phyloP scores from a whole-genome alignment of 1,284 basidiomycete species.

The Apiotrichum brassicae region DNA sequence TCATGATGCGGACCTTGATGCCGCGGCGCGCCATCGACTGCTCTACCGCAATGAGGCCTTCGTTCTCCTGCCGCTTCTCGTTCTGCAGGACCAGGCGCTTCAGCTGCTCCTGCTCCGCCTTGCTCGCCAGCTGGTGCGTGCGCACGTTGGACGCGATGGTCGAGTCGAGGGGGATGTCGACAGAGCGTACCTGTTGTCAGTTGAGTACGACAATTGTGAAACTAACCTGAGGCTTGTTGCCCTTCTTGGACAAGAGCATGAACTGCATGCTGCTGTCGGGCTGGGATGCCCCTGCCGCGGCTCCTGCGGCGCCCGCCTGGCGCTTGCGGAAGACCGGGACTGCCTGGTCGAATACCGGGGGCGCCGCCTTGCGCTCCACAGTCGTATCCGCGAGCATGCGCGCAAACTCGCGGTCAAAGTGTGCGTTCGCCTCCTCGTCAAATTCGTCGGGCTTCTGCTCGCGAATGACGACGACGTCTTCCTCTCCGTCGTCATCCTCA shows the following conservation, averaged over 20 bases:
- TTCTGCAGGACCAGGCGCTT: conserved; percentile 68
- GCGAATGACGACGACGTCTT: conserved; percentile 59
- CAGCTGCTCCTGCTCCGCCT: conserved; percentile 88
- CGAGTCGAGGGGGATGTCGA: conserved; percentile 80
- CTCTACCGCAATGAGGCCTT: conserved; percentile 25
- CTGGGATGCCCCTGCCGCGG: neutral
- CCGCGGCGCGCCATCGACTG: conserved; percentile 31
- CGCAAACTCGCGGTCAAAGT: conserved; percentile 91
- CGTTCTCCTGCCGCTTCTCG: conserved; percentile 44
- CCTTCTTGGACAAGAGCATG: conserved; percentile 85
- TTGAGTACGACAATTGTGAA: neutral
- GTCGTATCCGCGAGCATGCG: conserved; percentile 87
- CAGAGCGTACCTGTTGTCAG: conserved; percentile 60
- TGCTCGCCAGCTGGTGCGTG: conserved; percentile 81
- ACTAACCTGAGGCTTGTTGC: conserved; percentile 81
- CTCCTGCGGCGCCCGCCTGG: conserved; percentile 51
- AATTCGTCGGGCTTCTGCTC: conserved; percentile 44
- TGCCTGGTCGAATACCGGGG: conserved; percentile 78
- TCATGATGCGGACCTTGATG: conserved; percentile 32
- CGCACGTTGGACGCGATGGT: conserved; percentile 81
- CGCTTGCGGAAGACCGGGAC: conserved; percentile 59
- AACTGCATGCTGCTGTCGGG: conserved; percentile 62
- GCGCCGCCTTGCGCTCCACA: conserved; percentile 70
- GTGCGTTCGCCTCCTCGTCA: conserved; percentile 76
- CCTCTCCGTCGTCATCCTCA: conserved; percentile 51